A percentile compares a stretch with the other conserved stretches of the same genome.
phyloP scores from a whole-genome alignment of 2,329 filamentous ascomycete species.

The Penicillium hesseltinei region DNA sequence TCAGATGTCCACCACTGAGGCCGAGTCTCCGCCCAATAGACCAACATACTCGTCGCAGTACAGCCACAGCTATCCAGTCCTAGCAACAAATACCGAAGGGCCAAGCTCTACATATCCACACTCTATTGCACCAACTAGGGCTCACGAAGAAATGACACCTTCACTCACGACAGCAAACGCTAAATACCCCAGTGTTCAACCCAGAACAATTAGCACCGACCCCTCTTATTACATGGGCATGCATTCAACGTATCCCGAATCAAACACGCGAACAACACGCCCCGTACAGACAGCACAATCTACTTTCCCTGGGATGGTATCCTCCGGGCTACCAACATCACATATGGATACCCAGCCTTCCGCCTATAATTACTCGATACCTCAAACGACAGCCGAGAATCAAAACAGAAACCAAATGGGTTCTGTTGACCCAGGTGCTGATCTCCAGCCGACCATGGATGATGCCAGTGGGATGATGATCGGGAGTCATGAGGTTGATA shows the following conservation, averaged over 20 bases:
- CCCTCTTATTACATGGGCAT: slow-evolving; percentile 48
- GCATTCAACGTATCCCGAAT: slow-evolving; percentile 44
- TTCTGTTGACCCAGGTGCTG: slow-evolving; percentile 8
- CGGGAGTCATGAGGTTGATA: slow-evolving; percentile 74
- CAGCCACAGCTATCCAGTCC: slow-evolving; percentile 29
- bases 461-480: slow-evolving; percentile 58
- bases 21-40: slow-evolving; percentile 24
- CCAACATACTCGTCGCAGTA: slow-evolving; percentile 33
- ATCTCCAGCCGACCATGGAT: slow-evolving; percentile 21
- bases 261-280: slow-evolving; percentile 22
- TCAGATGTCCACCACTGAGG: slow-evolving; percentile 52
- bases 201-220: slow-evolving; percentile 38
- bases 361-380: slow-evolving; percentile 25
- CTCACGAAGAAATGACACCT: slow-evolving; percentile 20
- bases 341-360: slow-evolving; percentile 22
- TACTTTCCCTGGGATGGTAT: slow-evolving; percentile 14
- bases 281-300: slow-evolving; percentile 27
- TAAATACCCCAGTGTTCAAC: slow-evolving; percentile 37
- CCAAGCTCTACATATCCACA: slow-evolving; percentile 28
- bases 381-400: slow-evolving; percentile 19
- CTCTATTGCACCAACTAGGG: slow-evolving; percentile 32
- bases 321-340: slow-evolving; percentile 18
- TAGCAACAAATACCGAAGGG: slow-evolving; percentile 22
- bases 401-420: slow-evolving; percentile 16
- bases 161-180: slow-evolving; percentile 20